Evolutionary conservation across 768 basidiomycete species (phyloP), one percentile per base, ranked within the genome.

Genomic region (Tylopilus cervinicoccineus): DNA sequence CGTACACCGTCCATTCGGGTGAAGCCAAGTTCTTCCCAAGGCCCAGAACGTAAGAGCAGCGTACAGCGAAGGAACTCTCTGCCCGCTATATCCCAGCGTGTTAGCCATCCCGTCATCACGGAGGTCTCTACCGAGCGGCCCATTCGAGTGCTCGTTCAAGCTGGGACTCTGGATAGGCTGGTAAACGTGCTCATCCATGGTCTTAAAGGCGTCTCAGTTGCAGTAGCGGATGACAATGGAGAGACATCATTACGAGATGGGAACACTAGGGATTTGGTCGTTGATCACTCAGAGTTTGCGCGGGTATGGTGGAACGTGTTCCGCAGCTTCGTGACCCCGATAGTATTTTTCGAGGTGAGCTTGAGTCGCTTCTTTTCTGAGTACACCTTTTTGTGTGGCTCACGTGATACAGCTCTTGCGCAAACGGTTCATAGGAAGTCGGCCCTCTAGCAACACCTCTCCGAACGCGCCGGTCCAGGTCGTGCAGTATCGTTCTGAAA

Each of bases 151-250:
- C 67, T 87, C 12, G 84, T 93, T 6, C 79, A 86, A 55, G 86
- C 88, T 3, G 90, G 88, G 9, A 87, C 88, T 1, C 69, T 92
- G 14, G 84, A 85, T 51, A 74, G 78, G 23, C 72, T 93, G 2
- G 84, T 92, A 10, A 80, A 82, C 34, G 76, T 90, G 10, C 75
- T 93, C 14, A 81, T 88, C 0, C 84, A 87, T 58, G 90, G 90
- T 4, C 70, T 92, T 17, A 80, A 80, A 40, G 83, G 83, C 27
- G 80, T 92, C 5, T 84, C 85, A 0, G 87, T 90, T 0, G 84
- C 86, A 0, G 85, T 89, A 5, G 81, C 90, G 0, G 89, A 93
- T 54, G 89, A 92, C 60, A 91, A 89, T 56, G 90, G 90, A 0
- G 88, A 92, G 64, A 88, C 86, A 71, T 81, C 87, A 0, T 65